Conservation (phyloP, 108 stramenopile genomes). For the Pseudonitzschia delicatissima region DNA sequence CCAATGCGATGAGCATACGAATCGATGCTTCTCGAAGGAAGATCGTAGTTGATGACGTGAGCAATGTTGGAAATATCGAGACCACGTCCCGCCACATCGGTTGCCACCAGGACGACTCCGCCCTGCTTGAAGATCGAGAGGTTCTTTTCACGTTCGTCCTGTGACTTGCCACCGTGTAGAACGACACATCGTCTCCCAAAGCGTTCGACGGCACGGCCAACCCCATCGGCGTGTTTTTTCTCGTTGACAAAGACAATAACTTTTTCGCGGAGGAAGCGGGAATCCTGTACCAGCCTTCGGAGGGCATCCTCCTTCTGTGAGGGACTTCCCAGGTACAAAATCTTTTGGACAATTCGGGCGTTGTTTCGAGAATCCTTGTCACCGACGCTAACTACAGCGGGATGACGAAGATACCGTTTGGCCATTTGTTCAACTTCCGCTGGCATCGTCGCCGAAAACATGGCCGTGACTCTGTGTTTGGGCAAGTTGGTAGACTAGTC, state of each 20-base stretch:
- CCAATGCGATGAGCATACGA: constrained; percentile 97
- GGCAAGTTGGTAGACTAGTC: constrained; percentile 31
- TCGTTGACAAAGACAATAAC: constrained; percentile 98
- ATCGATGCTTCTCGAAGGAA: constrained; percentile 90
- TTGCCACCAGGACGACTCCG: constrained; percentile 83
- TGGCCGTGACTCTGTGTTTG: constrained; percentile 85
- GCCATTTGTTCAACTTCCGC: constrained; percentile 91
- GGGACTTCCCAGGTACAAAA: constrained; percentile 78
- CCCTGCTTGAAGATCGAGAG: constrained; percentile 81
- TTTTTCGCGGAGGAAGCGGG: constrained; percentile 61
- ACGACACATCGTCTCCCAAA: constrained; percentile 76
- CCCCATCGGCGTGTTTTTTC: constrained; percentile 88
- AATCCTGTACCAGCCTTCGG: constrained; percentile 45
- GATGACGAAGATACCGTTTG: constrained; percentile 88
- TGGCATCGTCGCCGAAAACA: constrained; percentile 99
- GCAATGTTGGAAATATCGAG: constrained; percentile 95
- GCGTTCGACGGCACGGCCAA: constrained; percentile 76
- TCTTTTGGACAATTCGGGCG: constrained; percentile 86
- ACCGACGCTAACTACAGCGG: constrained; percentile 87
- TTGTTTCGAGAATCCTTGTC: constrained; percentile 94
- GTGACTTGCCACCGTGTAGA: constrained; percentile 95
- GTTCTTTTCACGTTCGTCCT: constrained; percentile 96
- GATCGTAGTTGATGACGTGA: constrained; percentile 96
- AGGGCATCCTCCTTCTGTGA: constrained; percentile 80
- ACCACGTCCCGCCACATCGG: constrained; percentile 97